Evolutionary conservation across 208 protist genomes (phyloP).

Genomic region (Herpetomonas samuelpessoai): DNA sequence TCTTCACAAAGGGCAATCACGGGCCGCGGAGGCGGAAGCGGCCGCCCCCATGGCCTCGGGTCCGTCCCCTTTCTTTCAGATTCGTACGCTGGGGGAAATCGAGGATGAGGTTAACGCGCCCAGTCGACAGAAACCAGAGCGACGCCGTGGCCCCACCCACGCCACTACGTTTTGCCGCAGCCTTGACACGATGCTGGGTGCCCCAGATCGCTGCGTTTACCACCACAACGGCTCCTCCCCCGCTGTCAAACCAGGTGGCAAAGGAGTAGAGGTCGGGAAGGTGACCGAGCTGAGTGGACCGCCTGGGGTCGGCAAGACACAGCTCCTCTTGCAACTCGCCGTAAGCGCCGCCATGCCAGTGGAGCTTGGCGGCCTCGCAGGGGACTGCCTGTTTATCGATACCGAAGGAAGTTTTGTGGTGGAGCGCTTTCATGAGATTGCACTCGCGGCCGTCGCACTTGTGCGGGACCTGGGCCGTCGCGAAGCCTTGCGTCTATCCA

Average conservation of each 20-base stretch:
- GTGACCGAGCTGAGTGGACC: slow-evolving; percentile 86
- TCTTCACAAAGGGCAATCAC: too few species aligned
- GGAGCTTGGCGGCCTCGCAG: slow-evolving; percentile 67
- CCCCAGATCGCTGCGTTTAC: not conserved
- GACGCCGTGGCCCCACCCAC: not conserved
- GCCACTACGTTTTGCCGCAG: not conserved
- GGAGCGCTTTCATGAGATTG: slow-evolving; percentile 74
- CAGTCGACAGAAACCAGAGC: not conserved
- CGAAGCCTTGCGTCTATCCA: not conserved
- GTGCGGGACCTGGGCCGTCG: slow-evolving; percentile 14
- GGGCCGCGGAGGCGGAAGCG: too few species aligned
- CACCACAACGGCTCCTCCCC: not conserved
- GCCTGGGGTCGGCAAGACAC: slow-evolving; percentile 92
- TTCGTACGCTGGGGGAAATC: not conserved
- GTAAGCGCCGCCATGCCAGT: slow-evolving; percentile 68
- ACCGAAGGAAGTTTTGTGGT: slow-evolving; percentile 90
- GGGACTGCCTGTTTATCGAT: slow-evolving; percentile 83
- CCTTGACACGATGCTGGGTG: not conserved
- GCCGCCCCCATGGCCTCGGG: too few species aligned
- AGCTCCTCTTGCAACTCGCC: slow-evolving; percentile 87
- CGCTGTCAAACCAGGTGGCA: not conserved
- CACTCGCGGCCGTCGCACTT: slow-evolving; percentile 44
- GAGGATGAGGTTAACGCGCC: not conserved
- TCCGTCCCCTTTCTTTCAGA: not conserved
- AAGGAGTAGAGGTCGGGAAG: slow-evolving; percentile 47